These are phyloP conservation scores for Blastobotrys parvus DNA, from an alignment of 805 yeast genomes.

Conservation along the genomic window DNA sequence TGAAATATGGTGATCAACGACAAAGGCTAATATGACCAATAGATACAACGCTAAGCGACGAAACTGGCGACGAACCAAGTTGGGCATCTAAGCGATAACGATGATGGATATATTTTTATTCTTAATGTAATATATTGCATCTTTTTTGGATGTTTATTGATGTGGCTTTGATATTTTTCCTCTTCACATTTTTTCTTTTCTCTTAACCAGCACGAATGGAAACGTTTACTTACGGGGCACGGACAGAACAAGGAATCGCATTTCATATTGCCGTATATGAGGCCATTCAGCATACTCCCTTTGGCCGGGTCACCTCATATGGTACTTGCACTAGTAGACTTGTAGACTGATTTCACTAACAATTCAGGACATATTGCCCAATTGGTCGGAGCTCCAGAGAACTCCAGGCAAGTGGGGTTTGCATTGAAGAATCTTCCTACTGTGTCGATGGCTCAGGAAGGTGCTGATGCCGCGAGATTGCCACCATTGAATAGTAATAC, in stretches of 20 bases:
- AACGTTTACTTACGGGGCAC: slow-evolving; percentile 16
- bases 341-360: not conserved
- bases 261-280: slow-evolving; percentile 57
- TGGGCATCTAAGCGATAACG: slow-evolving; percentile 64
- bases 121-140: not conserved
- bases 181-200: no score
- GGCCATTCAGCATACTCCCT: slow-evolving; percentile 46
- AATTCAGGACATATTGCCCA: slow-evolving; percentile 55
- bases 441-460: not conserved
- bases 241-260: slow-evolving; percentile 40
- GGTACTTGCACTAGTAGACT: slow-evolving; percentile 33
- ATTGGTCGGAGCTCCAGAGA: slow-evolving; percentile 50
- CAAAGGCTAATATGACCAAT: slow-evolving; percentile 4
- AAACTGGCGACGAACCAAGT: slow-evolving; percentile 99
- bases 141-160: not conserved
- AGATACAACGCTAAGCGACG: slow-evolving; percentile 99
- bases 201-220: no score
- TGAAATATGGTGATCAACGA: no score
- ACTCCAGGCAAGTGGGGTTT: slow-evolving; percentile 68
- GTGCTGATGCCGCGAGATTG: slow-evolving; percentile 10
- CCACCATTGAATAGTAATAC: slow-evolving; percentile 26
- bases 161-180: slow-evolving; percentile 1
- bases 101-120: not conserved
- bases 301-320: slow-evolving; percentile 60
- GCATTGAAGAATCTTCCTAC: slow-evolving; percentile 48